Conservation (phyloP, 2,329 filamentous ascomycete genomes). For the Pseudogymnoascus sp. region DNA sequence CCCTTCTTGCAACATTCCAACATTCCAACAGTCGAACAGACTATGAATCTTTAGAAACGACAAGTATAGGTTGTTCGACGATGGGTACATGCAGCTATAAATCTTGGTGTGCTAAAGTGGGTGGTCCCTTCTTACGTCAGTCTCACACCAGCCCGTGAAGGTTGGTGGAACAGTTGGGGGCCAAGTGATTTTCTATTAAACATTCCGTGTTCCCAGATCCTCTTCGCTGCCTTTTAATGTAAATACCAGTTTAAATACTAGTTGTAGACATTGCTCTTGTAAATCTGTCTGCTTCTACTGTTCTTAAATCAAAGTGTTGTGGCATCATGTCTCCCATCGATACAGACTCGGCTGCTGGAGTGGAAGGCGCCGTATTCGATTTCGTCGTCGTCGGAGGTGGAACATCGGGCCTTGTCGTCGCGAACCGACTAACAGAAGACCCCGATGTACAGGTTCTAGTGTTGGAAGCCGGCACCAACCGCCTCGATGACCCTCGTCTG, state of each 20-base stretch:
- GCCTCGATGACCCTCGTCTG: slow-evolving; percentile 30
- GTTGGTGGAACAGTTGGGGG: not conserved
- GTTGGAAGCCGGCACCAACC: slow-evolving; percentile 34
- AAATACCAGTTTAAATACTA: not conserved
- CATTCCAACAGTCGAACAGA: not conserved
- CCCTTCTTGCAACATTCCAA: not conserved
- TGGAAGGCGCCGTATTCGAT: slow-evolving; percentile 27
- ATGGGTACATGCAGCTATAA: not conserved
- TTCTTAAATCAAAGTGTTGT: not conserved
- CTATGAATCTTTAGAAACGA: not conserved
- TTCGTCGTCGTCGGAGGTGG: slow-evolving; percentile 39
- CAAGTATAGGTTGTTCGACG: not conserved
- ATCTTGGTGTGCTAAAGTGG: not conserved
- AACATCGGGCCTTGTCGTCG: slow-evolving; percentile 38
- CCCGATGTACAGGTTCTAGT: slow-evolving; percentile 32
- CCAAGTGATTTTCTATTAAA: not conserved
- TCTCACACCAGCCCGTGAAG: not conserved
- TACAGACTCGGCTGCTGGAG: not conserved
- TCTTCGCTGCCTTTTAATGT: not conserved
- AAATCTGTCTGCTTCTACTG: not conserved
- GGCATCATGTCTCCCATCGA: slow-evolving; percentile 7
- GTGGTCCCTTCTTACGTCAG: not conserved
- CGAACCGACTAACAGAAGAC: slow-evolving; percentile 34
- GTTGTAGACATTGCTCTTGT: not conserved
- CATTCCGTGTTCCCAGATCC: not conserved